phyloP scores from a whole-genome alignment of 495 filamentous ascomycete species.

The Penicillium mononematosum region DNA sequence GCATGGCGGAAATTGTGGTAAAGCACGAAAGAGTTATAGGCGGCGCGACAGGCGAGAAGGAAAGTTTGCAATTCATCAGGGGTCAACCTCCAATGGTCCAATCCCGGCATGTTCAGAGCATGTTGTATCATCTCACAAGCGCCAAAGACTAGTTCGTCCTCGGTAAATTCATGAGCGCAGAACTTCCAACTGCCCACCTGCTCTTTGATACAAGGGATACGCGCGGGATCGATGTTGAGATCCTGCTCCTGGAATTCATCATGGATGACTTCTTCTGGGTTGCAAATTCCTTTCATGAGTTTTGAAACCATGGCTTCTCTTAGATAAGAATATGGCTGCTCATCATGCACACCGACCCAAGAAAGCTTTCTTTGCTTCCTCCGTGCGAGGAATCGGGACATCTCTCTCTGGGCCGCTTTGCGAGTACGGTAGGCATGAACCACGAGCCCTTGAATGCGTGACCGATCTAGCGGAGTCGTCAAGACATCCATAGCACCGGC shows the following conservation, averaged over 20 bases:
- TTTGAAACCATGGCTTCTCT: conserved; percentile 87
- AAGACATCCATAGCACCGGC: conserved; percentile 84
- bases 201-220: conserved; percentile 59
- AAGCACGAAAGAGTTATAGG: conserved; percentile 94
- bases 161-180: conserved; percentile 80
- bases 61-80: conserved; percentile 79
- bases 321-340: conserved; percentile 85
- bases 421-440: conserved; percentile 80
- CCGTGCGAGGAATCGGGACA: conserved; percentile 60
- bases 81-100: conserved; percentile 75
- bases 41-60: conserved; percentile 75
- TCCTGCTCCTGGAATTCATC: conserved; percentile 48
- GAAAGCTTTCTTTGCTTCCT: conserved; percentile 77
- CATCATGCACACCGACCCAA: conserved; percentile 86
- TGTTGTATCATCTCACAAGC: conserved; percentile 85
- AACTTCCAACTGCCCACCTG: conserved; percentile 84
- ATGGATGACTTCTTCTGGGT: conserved; percentile 59
- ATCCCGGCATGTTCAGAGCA: conserved; percentile 75
- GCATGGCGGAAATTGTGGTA: conserved; percentile 99
- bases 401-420: conserved; percentile 66
- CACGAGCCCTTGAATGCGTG: conserved; percentile 68
- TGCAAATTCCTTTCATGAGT: conserved; percentile 90
- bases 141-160: conserved; percentile 82
- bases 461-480: conserved; percentile 67
- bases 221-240: conserved; percentile 50